A percentile compares a stretch with the other conserved stretches of the same genome.
These are phyloP conservation scores for Aspergillus costaricaensis DNA, from an alignment of 2,329 filamentous ascomycete species.

Conservation along the genomic window DNA sequence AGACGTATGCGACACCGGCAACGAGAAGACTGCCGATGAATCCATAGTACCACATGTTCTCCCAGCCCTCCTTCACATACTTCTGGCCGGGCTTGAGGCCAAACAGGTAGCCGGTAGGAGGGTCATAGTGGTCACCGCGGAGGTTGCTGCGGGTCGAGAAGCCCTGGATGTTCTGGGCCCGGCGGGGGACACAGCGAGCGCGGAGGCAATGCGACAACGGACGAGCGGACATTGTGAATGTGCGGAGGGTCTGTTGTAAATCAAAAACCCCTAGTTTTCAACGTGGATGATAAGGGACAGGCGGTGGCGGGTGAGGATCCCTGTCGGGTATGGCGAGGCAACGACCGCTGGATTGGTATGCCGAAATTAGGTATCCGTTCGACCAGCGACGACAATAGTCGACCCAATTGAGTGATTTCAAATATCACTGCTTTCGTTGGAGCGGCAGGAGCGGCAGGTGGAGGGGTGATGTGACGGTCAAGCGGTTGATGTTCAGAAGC, in stretches of 20 bases:
- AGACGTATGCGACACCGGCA: slow-evolving; percentile 79
- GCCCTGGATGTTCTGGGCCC: slow-evolving; percentile 38
- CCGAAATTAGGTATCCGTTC: slow-evolving; percentile 12
- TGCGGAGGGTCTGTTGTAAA: slow-evolving; percentile 14
- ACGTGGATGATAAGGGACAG: slow-evolving; percentile 18
- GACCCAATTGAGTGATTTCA: slow-evolving; percentile 29
- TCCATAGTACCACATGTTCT: slow-evolving; percentile 80
- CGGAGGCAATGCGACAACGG: slow-evolving; percentile 42
- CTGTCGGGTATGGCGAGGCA: slow-evolving; percentile 19
- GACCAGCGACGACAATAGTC: slow-evolving; percentile 14
- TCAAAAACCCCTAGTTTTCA: slow-evolving; percentile 13
- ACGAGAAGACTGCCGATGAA: slow-evolving; percentile 77
- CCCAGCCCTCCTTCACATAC: slow-evolving; percentile 95
- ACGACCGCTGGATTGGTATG: slow-evolving; percentile 13
- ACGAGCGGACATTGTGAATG: slow-evolving; percentile 42
- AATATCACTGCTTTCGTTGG: slow-evolving; percentile 24
- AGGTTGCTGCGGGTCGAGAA: slow-evolving; percentile 45
- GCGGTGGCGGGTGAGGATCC: slow-evolving; percentile 23
- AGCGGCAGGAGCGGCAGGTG: slow-evolving; percentile 22
- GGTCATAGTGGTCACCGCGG: slow-evolving; percentile 77
- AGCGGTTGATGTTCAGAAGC: slow-evolving; percentile 40
- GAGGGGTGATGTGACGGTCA: slow-evolving; percentile 34
- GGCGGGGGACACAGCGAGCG: slow-evolving; percentile 41
- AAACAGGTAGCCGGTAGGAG: slow-evolving; percentile 88
- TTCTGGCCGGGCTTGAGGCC: slow-evolving; percentile 94